Base-by-base conservation (phyloP, 177 flowering plant genomes). In the Vitis hybrid region DNA sequence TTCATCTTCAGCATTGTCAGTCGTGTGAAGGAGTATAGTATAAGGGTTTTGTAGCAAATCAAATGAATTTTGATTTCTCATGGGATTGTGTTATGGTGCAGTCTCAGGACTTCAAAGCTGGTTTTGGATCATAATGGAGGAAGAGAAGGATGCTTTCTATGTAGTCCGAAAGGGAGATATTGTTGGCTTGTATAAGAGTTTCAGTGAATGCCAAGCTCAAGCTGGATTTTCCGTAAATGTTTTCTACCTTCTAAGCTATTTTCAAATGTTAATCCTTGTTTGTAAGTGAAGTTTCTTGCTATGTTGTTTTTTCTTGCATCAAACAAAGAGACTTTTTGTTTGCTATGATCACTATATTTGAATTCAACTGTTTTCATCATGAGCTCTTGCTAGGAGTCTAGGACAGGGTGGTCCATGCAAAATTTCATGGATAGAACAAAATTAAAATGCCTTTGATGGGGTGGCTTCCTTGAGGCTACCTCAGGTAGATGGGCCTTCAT, bases 101-200 rank as follows among this genome's bases (percentile, higher is more conserved):
- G 8, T 41, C 46, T 41, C 46, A 41, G 46, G 46, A 41, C 46
- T 41, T 41, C 46, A 41, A 41, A 41, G 46, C 46, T 41, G 62
- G 46, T 59, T 24, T 59, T 21, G 35, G 13, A 59, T 11, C 5
- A 59, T 48, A n/a, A 85, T 85, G 91, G 84, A 83, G 69, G 86
- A 87, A 32, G 90, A 89, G 63, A 83, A 77, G 46, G 82, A 85
- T 48, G 90, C 88, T 3, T 89, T 88, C 69, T 94, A 84, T 77
- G 92, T 94, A 65, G 96, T 92, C 9, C 76, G 91, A 24, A 94
- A 94, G 74, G 98, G 98, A n/a, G 97, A 90, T 55, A n/a, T 88
- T 24, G 76, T 94, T 57, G 98, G 97, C 15, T 80, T 94, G 62
- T 94, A 85, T 81, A 90, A 79, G 84, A 87, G 55, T 73, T 75